phyloP scores from a whole-genome alignment of 2,329 filamentous ascomycete species.

The Whalleya microplaca region DNA sequence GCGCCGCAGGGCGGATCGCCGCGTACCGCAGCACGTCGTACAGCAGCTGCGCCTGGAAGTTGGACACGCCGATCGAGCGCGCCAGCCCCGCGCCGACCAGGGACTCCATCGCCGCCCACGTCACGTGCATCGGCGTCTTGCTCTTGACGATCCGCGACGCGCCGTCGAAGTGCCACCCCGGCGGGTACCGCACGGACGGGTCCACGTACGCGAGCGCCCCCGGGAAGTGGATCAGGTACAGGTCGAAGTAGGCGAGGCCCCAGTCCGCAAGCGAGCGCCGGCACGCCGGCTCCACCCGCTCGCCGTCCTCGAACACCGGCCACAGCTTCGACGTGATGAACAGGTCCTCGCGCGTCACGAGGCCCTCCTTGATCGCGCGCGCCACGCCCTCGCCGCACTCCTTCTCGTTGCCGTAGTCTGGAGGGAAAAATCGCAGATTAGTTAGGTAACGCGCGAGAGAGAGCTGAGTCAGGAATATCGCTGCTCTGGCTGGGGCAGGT shows the following conservation, averaged over 20 bases:
- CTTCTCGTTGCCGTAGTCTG: slow-evolving; percentile 83
- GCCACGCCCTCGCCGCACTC: slow-evolving; percentile 77
- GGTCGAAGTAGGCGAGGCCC: slow-evolving; percentile 87
- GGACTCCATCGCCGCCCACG: slow-evolving; percentile 79
- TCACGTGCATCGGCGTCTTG: slow-evolving; percentile 77
- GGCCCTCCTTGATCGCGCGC: slow-evolving; percentile 77
- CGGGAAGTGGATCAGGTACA: slow-evolving; percentile 90
- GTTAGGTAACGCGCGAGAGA: neutral
- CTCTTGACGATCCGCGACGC: slow-evolving; percentile 62
- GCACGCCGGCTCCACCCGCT: slow-evolving; percentile 75
- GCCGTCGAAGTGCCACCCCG: slow-evolving; percentile 73
- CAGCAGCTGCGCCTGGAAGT: slow-evolving; percentile 78
- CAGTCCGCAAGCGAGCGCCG: slow-evolving; percentile 80
- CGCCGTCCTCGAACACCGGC: slow-evolving; percentile 86
- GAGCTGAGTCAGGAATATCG: neutral
- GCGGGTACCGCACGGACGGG: slow-evolving; percentile 77
- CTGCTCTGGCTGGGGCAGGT: neutral
- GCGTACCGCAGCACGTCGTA: slow-evolving; percentile 82
- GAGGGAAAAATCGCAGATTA: slow-evolving; percentile 10
- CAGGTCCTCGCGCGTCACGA: slow-evolving; percentile 83
- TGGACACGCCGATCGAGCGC: slow-evolving; percentile 77
- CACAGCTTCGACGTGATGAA: slow-evolving; percentile 94
- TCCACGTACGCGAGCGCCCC: slow-evolving; percentile 85
- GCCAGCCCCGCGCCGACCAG: slow-evolving; percentile 71
- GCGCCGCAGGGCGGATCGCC: slow-evolving; percentile 71